Conservation (phyloP, 768 basidiomycete genomes). For the Russula virescens region DNA sequence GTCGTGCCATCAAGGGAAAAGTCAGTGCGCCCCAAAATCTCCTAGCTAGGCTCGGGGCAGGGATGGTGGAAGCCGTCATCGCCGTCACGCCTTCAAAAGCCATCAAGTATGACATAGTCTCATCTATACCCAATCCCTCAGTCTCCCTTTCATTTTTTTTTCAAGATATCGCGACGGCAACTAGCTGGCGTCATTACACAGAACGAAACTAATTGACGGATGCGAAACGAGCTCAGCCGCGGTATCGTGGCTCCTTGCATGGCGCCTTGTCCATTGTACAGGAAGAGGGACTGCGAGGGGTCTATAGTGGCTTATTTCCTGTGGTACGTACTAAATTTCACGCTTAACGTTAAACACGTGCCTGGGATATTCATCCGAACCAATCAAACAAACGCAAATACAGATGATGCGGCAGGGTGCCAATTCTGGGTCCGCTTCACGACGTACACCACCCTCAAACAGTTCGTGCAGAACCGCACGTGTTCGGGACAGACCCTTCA, state of each 20-base stretch:
- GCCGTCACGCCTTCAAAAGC: conserved; percentile 98
- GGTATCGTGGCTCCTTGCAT: conserved; percentile 82
- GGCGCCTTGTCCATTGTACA: conserved; percentile 75
- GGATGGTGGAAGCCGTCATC: conserved; percentile 86
- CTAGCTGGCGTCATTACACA: conserved; percentile 29
- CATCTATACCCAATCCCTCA: too few relatives aligned
- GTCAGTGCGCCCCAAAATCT: too few relatives aligned
- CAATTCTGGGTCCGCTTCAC: conserved; percentile 96
- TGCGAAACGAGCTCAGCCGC: conserved; percentile 75
- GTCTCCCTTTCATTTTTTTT: neutral
- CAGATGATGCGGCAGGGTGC: too few relatives aligned
- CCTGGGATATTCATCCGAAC: too few relatives aligned
- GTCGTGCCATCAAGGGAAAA: conserved; percentile 59
- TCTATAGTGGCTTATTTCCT: conserved; percentile 90
- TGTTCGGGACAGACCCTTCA: conserved; percentile 83
- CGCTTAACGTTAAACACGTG: neutral
- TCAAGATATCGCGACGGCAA: too few relatives aligned
- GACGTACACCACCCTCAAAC: conserved; percentile 90
- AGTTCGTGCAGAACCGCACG: conserved; percentile 80
- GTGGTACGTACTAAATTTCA: conserved; percentile 53
- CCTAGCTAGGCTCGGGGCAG: conserved; percentile 75
- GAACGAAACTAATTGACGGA: conserved; percentile 98
- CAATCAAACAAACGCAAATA: conserved; percentile 32
- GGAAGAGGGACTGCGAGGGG: conserved; percentile 78
- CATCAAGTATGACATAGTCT: conserved; percentile 67